Percentiles rank a stretch among this genome's conserved stretches.
Conservation (phyloP, 768 basidiomycete genomes). For the Mycena galericulata region DNA sequence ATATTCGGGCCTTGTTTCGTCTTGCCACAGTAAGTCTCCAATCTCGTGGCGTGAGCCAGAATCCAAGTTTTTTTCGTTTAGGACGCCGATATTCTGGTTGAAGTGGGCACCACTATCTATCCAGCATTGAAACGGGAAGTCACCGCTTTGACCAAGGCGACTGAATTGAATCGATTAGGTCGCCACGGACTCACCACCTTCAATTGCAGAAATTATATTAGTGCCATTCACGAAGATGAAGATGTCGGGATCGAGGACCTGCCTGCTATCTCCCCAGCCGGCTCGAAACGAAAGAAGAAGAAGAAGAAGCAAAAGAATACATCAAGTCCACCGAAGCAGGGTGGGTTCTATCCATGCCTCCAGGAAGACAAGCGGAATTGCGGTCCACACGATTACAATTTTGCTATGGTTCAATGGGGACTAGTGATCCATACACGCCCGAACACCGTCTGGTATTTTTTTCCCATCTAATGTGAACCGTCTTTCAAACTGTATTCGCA, state of each 20-base stretch:
- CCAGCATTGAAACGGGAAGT: background rate
- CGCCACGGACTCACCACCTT: background rate
- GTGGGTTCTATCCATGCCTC: background rate
- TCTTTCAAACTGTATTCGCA: background rate
- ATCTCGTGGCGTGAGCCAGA: background rate
- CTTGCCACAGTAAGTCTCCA: background rate
- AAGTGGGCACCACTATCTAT: background rate
- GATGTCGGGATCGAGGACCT: background rate
- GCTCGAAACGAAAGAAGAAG: no score
- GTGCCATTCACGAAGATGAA: background rate
- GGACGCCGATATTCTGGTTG: background rate
- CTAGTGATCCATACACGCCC: background rate
- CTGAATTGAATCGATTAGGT: background rate
- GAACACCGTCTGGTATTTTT: background rate
- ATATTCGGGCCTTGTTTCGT: background rate
- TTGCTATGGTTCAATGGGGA: conserved; percentile 1
- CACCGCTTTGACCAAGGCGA: background rate
- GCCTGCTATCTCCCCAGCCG: no score
- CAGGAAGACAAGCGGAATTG: background rate
- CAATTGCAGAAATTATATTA: background rate
- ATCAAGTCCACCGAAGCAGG: no score
- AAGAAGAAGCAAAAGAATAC: no score
- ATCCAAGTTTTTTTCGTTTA: background rate
- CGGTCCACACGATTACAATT: conserved; percentile 2
- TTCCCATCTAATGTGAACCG: background rate